These are phyloP conservation scores for Alternaria longipes DNA, from an alignment of 2,329 filamentous ascomycete genomes.

Conservation along the genomic window DNA sequence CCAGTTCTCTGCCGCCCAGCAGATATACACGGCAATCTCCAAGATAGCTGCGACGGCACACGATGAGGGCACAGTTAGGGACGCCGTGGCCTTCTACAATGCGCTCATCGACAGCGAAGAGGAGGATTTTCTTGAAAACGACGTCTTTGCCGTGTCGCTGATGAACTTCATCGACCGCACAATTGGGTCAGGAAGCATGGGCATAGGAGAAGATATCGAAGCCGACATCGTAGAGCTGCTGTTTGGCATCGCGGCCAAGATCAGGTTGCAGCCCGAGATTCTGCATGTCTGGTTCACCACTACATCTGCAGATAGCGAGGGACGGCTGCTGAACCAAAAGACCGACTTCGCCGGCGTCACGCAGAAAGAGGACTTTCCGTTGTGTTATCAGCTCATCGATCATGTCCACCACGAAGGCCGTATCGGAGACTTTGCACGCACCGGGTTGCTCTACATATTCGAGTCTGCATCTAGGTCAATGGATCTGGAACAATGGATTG, in stretches of 20 bases:
- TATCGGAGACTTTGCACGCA: conserved; percentile 94
- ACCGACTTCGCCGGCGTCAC: conserved; percentile 83
- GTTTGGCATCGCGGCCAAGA: conserved; percentile 97
- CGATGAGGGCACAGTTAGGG: conserved; percentile 85
- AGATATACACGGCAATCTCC: conserved; percentile 88
- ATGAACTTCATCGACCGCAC: conserved; percentile 87
- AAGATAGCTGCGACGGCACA: conserved; percentile 87
- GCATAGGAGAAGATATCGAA: conserved; percentile 82
- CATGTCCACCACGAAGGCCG: conserved; percentile 96
- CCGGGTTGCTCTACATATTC: conserved; percentile 93
- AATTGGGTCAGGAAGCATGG: conserved; percentile 75
- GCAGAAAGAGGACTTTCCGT: conserved; percentile 88
- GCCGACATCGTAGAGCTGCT: conserved; percentile 89
- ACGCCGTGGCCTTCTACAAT: conserved; percentile 86
- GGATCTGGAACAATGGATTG: conserved; percentile 91
- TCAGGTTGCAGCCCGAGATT: conserved; percentile 86
- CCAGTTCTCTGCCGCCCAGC: conserved; percentile 81
- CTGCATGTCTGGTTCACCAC: conserved; percentile 89
- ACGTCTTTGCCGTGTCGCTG: conserved; percentile 83
- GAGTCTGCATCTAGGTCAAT: conserved; percentile 87
- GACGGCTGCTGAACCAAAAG: conserved; percentile 59
- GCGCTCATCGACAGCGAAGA: conserved; percentile 96
- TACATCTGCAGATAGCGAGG: conserved; percentile 50
- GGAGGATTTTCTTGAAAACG: conserved; percentile 90
- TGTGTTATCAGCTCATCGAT: conserved; percentile 95